Evolutionary conservation across 495 filamentous ascomycete species (phyloP), one percentile per base, ranked within the genome.

Genomic region (Penicillium canariense): DNA sequence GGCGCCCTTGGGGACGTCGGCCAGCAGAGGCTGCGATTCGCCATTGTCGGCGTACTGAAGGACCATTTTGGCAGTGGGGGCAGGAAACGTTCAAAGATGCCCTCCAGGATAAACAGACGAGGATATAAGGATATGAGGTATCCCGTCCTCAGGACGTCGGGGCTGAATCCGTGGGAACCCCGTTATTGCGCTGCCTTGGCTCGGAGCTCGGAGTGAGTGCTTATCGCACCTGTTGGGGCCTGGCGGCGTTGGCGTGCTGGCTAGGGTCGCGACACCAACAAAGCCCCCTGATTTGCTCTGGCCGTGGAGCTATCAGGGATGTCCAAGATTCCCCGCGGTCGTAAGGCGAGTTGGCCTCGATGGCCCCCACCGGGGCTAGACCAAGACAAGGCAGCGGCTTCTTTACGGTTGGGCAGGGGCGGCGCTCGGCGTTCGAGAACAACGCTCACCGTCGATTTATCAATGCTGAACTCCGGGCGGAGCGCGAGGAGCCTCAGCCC

Each of bases 21-120:
- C 49, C 1, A 52, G 34, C 27, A 52, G 38, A 10, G 49, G 49
- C 39, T 44, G 34, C 9, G 49, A 32, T 44, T 52, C 46, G 11
- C 35, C 30, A 30, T 27, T 7, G 46, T 4, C 46, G 17, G 26
- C 22, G 18, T 14, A 8, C 17, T 32, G 27, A n/a, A 2, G 25
- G 6, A 35, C 20, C 46, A 48, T 48, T 22, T 35, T 48, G 30
- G 18, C 46, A 1, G 30, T 35, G 15, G n/a, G n/a, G 10, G 30
- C 30, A 46, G 25, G 26, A 23, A n/a, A 18, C 4, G 43, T 14
- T 30, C 18, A 42, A 17, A 3, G 3, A 11, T 42, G 31, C 31
- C 31, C 14, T 34, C 2, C 31, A 8, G 14, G 31, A 34, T 14
- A 9, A 34, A 9, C 31, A 34, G 2, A 34, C 31, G 31, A 8